Evolutionary conservation across 1,284 basidiomycete genomes (phyloP), one percentile per base, ranked within the genome.

Genomic region (Puccinia horiana): DNA sequence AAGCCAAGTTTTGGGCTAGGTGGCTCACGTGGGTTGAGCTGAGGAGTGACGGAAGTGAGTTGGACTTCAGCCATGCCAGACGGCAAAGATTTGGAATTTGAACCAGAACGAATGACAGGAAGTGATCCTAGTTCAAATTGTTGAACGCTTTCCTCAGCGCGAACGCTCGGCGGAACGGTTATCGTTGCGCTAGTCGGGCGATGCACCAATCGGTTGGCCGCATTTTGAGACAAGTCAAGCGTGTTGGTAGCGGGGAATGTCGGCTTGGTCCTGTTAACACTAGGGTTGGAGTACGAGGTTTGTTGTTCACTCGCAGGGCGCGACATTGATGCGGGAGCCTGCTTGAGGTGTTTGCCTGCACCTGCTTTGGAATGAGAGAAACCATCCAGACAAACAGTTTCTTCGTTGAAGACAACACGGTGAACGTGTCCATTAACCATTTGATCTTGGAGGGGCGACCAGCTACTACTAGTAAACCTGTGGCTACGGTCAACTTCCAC

Each of bases 301-400:
- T 65, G 56, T 4, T 67, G 47, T 12, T 82, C 74, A 54, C 49
- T 67, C 20, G 14, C 73, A 58, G 52, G 26, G 37, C 74, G 73
- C 32, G 44, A 49, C 26, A 65, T 32, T 42, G 61, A 56, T 12
- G 26, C 40, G 11, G 73, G 63, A 23, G 61, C 26, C 47, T 82
- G 61, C 35, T 74, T 70, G 32, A 76, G 54, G 47, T 93, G 89
- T 0, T 89, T 89, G 0, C 90, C 89, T 23, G 95, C 96, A 54
- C 98, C 89, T 85, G 99, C 95, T 84, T 91, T 91, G 70, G 91
- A 91, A 82, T 94, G 88, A 14, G 90, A 86, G 74, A 86, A 89
- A n/a, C 96, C 96, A 85, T 99, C 97, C 23, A 99, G 89, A 89
- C 93, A 95, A 49, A 93, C 91, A 0, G 96, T 98, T 86, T 94